Base-by-base conservation (phyloP, 2,329 filamentous ascomycete genomes). In the Triangularia setosa region DNA sequence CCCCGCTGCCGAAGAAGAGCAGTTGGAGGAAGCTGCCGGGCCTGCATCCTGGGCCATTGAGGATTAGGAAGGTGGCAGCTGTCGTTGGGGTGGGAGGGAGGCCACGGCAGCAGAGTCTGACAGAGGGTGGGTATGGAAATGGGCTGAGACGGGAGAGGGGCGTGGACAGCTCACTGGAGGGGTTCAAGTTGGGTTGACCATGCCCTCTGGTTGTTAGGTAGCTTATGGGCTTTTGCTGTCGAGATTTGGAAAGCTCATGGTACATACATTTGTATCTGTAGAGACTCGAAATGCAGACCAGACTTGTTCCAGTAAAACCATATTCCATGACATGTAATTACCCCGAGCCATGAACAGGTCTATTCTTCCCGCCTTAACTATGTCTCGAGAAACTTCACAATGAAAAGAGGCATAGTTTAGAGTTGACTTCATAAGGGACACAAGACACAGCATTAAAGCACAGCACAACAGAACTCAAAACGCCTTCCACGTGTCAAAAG, bases 1-100 rank as follows among this genome's bases (percentile, higher is more conserved):
- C 58, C 5, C 58, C 58, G 40, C n/a, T 60, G 25, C 58, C 58
- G 9, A 60, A 60, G n/a, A 60, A 60, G n/a, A 60, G 58, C 40
- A 60, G 58, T 11, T 53, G 25, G 40, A 60, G 58, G n/a, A 53
- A 30, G 25, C 25, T 60, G 24, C 24, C 40, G 11, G 58, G 58
- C 1, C 23, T 60, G 40, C 40, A 60, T 30, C 58, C 58, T 30
- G 18, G 35, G 25, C 58, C 58, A 16, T 12, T 60, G 40, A 53
- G 40, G 58, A 60, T 60, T 21, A 27, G 40, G 21, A 60, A 60
- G 58, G 40, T 53, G 58, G 23, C 23, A 16, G 14, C 33, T 30
- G 18, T 14, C 6, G 57, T 44, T 25, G 12, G 18, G 4, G 3
- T 40, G 16, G 16, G 14, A n/a, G 18, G 16, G 6, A 48, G 30